A percentile compares a stretch with the other conserved stretches of the same genome.
Evolutionary conservation across 495 filamentous ascomycete species (phyloP).

Genomic region (Bathelium albidoporum): DNA sequence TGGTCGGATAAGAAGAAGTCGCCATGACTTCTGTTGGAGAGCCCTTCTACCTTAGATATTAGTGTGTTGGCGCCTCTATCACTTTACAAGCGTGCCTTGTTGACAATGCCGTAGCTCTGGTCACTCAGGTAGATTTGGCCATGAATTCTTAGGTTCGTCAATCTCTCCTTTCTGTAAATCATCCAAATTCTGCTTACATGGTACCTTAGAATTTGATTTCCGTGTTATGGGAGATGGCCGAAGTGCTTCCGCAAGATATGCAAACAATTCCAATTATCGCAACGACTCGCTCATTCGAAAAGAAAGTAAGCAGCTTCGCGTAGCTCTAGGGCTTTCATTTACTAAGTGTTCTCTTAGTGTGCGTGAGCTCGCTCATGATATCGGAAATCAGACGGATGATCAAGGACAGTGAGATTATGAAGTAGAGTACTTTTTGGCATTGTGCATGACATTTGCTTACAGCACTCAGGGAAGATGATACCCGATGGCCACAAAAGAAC

Average conservation of each 20-base stretch:
- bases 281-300: slow-evolving; percentile 98
- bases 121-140: slow-evolving; percentile 93
- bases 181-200: slow-evolving; percentile 11
- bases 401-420: slow-evolving; percentile 96
- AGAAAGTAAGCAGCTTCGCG: slow-evolving; percentile 80
- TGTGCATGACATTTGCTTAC: background rate
- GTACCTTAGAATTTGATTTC: slow-evolving; percentile 80
- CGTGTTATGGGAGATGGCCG: slow-evolving; percentile 87
- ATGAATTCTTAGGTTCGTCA: slow-evolving; percentile 85
- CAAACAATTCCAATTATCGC: slow-evolving; percentile 99
- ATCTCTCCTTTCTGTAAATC: background rate
- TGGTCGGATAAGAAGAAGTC: background rate
- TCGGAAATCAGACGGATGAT: slow-evolving; percentile 94
- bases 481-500: slow-evolving; percentile 99
- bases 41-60: slow-evolving; percentile 94
- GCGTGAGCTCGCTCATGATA: slow-evolving; percentile 84
- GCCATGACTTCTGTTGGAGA: slow-evolving; percentile 51
- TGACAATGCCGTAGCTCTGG: slow-evolving; percentile 64
- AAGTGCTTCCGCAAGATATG: slow-evolving; percentile 90
- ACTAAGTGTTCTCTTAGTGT: slow-evolving; percentile 52
- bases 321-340: too few relatives aligned
- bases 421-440: slow-evolving; percentile 44
- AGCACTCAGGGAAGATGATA: slow-evolving; percentile 76
- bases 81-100: slow-evolving; percentile 33
- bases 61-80: slow-evolving; percentile 50